A percentile compares a stretch with the other conserved stretches of the same genome.
Evolutionary conservation across 345 rosid genomes (phyloP).

Genomic region (Brassica incana): DNA sequence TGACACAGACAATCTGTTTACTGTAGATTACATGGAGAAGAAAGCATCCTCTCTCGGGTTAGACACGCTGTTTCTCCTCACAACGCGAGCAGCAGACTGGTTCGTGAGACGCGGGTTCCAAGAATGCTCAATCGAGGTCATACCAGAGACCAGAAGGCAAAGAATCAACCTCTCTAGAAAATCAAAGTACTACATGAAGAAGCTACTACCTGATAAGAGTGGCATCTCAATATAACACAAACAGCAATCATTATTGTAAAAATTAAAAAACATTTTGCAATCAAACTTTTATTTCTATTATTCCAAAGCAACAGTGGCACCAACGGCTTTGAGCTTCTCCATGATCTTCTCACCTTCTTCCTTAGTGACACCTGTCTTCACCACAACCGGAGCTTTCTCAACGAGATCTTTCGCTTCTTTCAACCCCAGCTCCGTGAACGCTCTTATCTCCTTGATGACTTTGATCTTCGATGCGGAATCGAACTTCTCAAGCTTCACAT

Average conservation of each 20-base stretch:
- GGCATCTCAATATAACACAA: conserved; percentile 51
- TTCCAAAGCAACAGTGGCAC: conserved; percentile 72
- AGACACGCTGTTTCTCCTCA: conserved; percentile 72
- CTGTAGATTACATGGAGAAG: conserved; percentile 85
- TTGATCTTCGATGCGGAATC: conserved; percentile 69
- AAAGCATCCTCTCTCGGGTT: conserved; percentile 73
- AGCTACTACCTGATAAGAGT: conserved; percentile 67
- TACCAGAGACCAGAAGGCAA: conserved; percentile 72
- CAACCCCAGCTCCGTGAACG: conserved; percentile 74
- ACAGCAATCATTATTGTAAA: neutral
- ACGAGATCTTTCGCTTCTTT: conserved; percentile 86
- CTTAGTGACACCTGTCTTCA: conserved; percentile 69
- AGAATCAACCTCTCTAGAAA: conserved; percentile 75
- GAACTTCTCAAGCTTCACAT: conserved; percentile 84
- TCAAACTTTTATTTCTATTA: conserved; percentile 25
- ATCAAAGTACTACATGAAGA: conserved; percentile 84
- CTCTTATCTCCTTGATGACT: conserved; percentile 79
- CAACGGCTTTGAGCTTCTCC: conserved; percentile 71
- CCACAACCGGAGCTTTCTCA: conserved; percentile 75
- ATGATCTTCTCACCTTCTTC: conserved; percentile 67
- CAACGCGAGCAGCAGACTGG: conserved; percentile 96
- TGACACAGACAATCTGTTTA: neutral
- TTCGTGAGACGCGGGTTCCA: conserved; percentile 77
- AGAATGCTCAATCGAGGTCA: conserved; percentile 67
- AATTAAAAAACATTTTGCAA: neutral